phyloP scores from a whole-genome alignment of 1,139 yeast genomes.

The Sugiyamaella xylanicola region DNA sequence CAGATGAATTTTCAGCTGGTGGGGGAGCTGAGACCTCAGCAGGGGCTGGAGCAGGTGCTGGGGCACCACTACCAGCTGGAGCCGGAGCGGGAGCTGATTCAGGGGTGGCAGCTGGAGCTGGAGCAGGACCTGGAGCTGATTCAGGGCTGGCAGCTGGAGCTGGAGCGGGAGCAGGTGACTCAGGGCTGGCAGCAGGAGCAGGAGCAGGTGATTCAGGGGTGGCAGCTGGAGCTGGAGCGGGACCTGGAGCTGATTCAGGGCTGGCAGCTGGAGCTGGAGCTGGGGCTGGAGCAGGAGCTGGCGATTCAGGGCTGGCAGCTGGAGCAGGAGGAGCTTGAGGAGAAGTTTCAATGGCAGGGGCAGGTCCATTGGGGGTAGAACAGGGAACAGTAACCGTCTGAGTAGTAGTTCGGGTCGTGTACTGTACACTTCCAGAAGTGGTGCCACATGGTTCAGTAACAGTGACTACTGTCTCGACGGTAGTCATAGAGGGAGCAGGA shows the following conservation, averaged over 20 bases:
- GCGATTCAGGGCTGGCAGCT: background rate
- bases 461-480: slow-evolving; percentile 12
- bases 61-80: background rate
- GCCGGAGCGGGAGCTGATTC: slow-evolving; percentile 12
- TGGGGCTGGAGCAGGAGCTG: slow-evolving; percentile 13
- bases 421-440: slow-evolving; percentile 1
- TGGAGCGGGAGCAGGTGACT: slow-evolving; percentile 5
- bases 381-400: slow-evolving; percentile 1
- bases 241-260: slow-evolving; percentile 10
- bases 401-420: background rate
- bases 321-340: no score
- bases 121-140: slow-evolving; percentile 11
- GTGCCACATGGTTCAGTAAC: slow-evolving; percentile 21
- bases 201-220: slow-evolving; percentile 5
- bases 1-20: slow-evolving; percentile 8
- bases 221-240: slow-evolving; percentile 8
- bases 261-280: slow-evolving; percentile 8
- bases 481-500: background rate
- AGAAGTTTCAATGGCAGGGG: no score
- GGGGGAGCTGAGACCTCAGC: background rate
- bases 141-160: slow-evolving; percentile 9
- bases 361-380: no score
- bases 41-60: slow-evolving; percentile 6
- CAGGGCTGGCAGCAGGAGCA: slow-evolving; percentile 8
- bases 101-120: slow-evolving; percentile 4